These are phyloP conservation scores for Septoria petroselini DNA, from an alignment of 2,329 filamentous ascomycete species.

Conservation along the genomic window DNA sequence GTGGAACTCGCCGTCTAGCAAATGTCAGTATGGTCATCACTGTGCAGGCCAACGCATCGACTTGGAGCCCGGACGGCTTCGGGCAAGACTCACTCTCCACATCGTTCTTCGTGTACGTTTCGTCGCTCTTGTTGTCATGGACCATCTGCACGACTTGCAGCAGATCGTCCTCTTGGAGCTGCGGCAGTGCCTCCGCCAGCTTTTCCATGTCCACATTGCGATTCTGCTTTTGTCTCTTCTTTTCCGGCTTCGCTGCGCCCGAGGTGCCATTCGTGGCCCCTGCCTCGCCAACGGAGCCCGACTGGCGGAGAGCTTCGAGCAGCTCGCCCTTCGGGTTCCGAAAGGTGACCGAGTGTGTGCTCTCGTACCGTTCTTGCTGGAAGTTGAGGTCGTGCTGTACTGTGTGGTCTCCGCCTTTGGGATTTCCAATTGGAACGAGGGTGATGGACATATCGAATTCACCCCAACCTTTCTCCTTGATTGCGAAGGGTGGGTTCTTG, in stretches of 20 bases:
- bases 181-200: slow-evolving; percentile 84
- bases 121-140: slow-evolving; percentile 90
- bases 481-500: slow-evolving; percentile 80
- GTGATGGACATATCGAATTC: slow-evolving; percentile 95
- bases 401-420: slow-evolving; percentile 78
- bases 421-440: slow-evolving; percentile 64
- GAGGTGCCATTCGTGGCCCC: slow-evolving; percentile 55
- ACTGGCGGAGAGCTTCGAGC: slow-evolving; percentile 73
- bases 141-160: slow-evolving; percentile 96
- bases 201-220: slow-evolving; percentile 83
- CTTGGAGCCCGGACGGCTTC: neutral
- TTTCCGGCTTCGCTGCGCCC: slow-evolving; percentile 62
- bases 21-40: slow-evolving; percentile 15
- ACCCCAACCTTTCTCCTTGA: slow-evolving; percentile 94
- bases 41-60: slow-evolving; percentile 8
- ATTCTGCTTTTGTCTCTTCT: slow-evolving; percentile 62
- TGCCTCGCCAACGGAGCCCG: slow-evolving; percentile 64
- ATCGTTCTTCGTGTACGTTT: slow-evolving; percentile 97
- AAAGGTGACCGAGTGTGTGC: slow-evolving; percentile 76
- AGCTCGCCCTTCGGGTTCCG: slow-evolving; percentile 90
- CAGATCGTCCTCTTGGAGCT: slow-evolving; percentile 87
- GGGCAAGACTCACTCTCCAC: slow-evolving; percentile 65
- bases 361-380: slow-evolving; percentile 73
- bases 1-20: slow-evolving; percentile 86
- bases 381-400: slow-evolving; percentile 93